Evolutionary conservation across 176 grass and related monocot species (phyloP), one percentile per base, ranked within the genome.

Genomic region (Rhynchospora pubera): DNA sequence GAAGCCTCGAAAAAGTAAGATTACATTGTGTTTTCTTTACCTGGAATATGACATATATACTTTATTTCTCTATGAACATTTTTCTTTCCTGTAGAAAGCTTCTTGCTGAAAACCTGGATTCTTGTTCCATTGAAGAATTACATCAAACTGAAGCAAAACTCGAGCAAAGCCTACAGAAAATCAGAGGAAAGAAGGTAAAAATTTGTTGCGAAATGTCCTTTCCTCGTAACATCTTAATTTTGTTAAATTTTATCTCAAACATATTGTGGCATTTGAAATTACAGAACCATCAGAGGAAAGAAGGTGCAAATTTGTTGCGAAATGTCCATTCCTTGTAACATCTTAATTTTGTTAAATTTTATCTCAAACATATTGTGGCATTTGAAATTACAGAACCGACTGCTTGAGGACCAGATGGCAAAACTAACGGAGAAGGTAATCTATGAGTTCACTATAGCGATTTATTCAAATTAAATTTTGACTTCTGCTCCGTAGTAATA

Each of bases 351-450:
- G 22, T 9, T 73, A 16, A 55, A 28, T 28, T 21, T 34, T 42
- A 39, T 14, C 72, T 76, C 14, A 57, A 16, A 42, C 21, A 2
- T 30, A 23, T 50, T 85, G 44, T 24, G 45, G 10, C 70, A 76
- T 47, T 55, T 22, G 28, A 76, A 42, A 76, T 76, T 76, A 52
- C 47, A 87, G 85, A 24, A 67, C 48, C 79, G n/a, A 16, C 65
- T 83, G 51, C 44, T 86, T 42, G 43, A 62, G 2, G 85, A 82
- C 46, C 65, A 86, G 57, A 86, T 86, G 39, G 19, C 50, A 63
- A 67, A 57, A 71, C 78, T 86, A 30, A 75, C 53, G 55, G 80
- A 78, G 80, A 77, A 87, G 80, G 79, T 87, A 83, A 56, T 5
- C 26, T 87, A 65, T 44, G 6, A 26, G 2, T 32, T 51, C 16